Conservation (phyloP, 2,329 filamentous ascomycete species). For the Ascochyta fabae region DNA sequence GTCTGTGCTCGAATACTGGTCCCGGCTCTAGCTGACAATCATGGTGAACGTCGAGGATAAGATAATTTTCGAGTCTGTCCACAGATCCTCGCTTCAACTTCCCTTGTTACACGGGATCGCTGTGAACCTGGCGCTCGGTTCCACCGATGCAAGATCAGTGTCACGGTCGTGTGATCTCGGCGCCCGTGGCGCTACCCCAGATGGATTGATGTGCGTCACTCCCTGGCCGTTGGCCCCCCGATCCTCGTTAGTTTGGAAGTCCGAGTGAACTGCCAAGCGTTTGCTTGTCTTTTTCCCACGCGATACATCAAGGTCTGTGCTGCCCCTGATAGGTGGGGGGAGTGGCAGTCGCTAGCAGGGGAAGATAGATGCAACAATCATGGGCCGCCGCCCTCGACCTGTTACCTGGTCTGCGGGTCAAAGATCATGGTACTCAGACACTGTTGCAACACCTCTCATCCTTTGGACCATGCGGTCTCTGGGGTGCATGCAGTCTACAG, state of each 20-base stretch:
- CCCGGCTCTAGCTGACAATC: not conserved
- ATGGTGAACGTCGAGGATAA: not conserved
- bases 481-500: slow-evolving; percentile 14
- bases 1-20: not conserved
- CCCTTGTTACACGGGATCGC: slow-evolving; percentile 43
- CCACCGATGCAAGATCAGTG: slow-evolving; percentile 49
- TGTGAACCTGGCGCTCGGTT: slow-evolving; percentile 45
- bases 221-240: slow-evolving; percentile 27
- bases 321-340: slow-evolving; percentile 8
- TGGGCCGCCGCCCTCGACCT: slow-evolving; percentile 15
- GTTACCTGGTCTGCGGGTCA: slow-evolving; percentile 21
- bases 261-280: slow-evolving; percentile 27
- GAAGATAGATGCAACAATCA: slow-evolving; percentile 11
- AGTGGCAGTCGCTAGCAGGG: slow-evolving; percentile 23
- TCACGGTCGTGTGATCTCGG: slow-evolving; percentile 40
- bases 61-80: slow-evolving; percentile 12
- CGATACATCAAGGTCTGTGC: slow-evolving; percentile 32
- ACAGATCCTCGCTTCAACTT: slow-evolving; percentile 26
- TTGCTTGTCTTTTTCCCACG: slow-evolving; percentile 38
- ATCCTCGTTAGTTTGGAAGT: slow-evolving; percentile 29
- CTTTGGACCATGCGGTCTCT: slow-evolving; percentile 19
- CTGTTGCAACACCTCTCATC: slow-evolving; percentile 25
- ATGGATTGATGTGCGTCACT: slow-evolving; percentile 42
- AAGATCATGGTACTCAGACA: slow-evolving; percentile 31
- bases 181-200: slow-evolving; percentile 40